phyloP scores from a whole-genome alignment of 163 green algal genomes.

The Chlorella variabilis region DNA sequence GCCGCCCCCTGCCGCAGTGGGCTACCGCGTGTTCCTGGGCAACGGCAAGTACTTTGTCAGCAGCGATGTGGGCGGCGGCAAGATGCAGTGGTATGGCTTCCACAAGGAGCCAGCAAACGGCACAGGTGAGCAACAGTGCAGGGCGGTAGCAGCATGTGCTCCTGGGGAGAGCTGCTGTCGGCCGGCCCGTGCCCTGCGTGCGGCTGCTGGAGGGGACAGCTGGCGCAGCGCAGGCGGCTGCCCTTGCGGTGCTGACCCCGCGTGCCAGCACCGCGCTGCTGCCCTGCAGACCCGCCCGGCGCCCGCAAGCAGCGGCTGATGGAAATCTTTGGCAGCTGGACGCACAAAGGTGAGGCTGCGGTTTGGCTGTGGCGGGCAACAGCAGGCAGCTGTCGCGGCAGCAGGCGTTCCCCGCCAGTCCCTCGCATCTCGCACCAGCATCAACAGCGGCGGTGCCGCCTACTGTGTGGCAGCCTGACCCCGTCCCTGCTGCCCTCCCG shows the following conservation, averaged over 20 bases:
- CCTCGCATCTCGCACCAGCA: neutral
- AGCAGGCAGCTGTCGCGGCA: too few relatives aligned
- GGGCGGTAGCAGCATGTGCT: too few relatives aligned
- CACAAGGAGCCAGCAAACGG: slow-evolving; percentile 69
- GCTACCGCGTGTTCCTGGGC: slow-evolving; percentile 98
- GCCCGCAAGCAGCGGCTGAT: slow-evolving; percentile 81
- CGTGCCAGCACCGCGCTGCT: too few relatives aligned
- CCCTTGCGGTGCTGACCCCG: too few relatives aligned
- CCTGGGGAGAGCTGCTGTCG: too few relatives aligned
- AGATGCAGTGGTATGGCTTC: slow-evolving; percentile 93
- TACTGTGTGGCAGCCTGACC: too few relatives aligned
- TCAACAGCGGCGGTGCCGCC: too few relatives aligned
- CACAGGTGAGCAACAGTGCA: slow-evolving; percentile 6
- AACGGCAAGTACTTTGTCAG: slow-evolving; percentile 97
- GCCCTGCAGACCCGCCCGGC: slow-evolving; percentile 63
- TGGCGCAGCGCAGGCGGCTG: too few relatives aligned
- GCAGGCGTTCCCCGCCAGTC: too few relatives aligned
- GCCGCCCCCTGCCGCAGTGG: slow-evolving; percentile 25
- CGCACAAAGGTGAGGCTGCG: slow-evolving; percentile 52
- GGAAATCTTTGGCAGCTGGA: slow-evolving; percentile 92
- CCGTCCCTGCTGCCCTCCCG: too few relatives aligned
- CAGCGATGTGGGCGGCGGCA: slow-evolving; percentile 94
- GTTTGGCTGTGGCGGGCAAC: too few relatives aligned
- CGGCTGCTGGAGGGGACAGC: neutral
- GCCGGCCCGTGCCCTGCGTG: too few relatives aligned